phyloP scores from a whole-genome alignment of 2,329 filamentous ascomycete species.

The Diaporthe ampelina region DNA sequence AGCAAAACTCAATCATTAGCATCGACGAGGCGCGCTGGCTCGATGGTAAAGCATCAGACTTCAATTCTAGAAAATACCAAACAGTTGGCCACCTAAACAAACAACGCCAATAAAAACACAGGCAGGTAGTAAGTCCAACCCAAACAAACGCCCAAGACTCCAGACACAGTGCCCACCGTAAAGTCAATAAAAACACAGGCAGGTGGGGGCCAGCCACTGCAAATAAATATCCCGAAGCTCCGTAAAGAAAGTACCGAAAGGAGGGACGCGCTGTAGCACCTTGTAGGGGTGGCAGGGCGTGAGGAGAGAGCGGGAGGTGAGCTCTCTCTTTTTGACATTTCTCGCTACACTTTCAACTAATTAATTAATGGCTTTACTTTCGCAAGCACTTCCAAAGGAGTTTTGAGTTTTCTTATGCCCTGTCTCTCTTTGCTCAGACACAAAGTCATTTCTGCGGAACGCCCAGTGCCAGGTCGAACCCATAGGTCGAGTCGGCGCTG shows the following conservation, averaged over 20 bases:
- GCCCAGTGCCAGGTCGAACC: not conserved
- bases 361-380: too few relatives aligned
- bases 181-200: constrained; percentile 4
- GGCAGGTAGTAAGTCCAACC: constrained; percentile 3
- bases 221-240: constrained; percentile 4
- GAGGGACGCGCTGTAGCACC: constrained; percentile 16
- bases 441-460: too few relatives aligned
- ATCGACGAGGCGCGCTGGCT: constrained; percentile 3
- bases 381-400: too few relatives aligned
- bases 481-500: too few relatives aligned
- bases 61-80: not conserved
- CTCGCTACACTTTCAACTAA: too few relatives aligned
- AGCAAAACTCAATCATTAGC: too few relatives aligned
- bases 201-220: constrained; percentile 12
- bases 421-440: not conserved
- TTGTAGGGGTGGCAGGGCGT: constrained; percentile 8
- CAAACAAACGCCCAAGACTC: not conserved
- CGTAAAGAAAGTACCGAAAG: constrained; percentile 5
- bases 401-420: not conserved
- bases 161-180: constrained; percentile 17
- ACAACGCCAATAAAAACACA: constrained; percentile 2
- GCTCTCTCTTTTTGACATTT: not conserved
- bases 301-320: not conserved
- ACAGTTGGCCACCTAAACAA: not conserved
- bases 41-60: constrained; percentile 1